Conservation (phyloP, 305 asterid genomes). For the Fraxinus angustifolia region DNA sequence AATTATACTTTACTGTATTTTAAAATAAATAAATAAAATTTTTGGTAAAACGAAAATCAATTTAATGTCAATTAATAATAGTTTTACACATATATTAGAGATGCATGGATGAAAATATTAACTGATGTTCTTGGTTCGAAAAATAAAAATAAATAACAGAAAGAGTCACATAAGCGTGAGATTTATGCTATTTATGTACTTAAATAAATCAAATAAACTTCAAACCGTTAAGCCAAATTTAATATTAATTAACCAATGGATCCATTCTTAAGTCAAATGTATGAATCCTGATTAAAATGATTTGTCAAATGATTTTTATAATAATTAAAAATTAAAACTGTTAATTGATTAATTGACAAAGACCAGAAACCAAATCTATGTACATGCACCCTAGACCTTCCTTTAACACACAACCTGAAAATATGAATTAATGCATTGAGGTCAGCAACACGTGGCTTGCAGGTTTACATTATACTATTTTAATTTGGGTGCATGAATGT, state of each 20-base stretch:
- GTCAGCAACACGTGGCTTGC: background rate
- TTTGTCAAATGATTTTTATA: background rate
- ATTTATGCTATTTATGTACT: too few relatives aligned
- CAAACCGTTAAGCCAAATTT: background rate
- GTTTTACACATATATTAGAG: too few relatives aligned
- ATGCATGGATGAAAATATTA: too few relatives aligned
- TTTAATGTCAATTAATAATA: too few relatives aligned
- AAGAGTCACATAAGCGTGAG: too few relatives aligned
- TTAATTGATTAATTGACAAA: background rate
- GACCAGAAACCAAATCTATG: background rate
- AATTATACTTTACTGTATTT: too few relatives aligned
- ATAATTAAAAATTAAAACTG: background rate
- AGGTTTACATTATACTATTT: background rate
- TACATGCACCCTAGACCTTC: slow-evolving; percentile 19
- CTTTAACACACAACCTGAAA: background rate
- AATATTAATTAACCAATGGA: background rate
- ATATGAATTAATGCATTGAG: background rate
- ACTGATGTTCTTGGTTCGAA: too few relatives aligned
- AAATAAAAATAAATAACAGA: too few relatives aligned
- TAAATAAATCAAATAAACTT: background rate
- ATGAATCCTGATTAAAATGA: background rate
- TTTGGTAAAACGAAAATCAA: too few relatives aligned
- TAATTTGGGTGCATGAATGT: background rate
- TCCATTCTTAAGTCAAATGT: background rate
- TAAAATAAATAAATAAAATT: too few relatives aligned